These are phyloP conservation scores for Glarea lozoyensis DNA, from an alignment of 495 filamentous ascomycete genomes.

Conservation along the genomic window DNA sequence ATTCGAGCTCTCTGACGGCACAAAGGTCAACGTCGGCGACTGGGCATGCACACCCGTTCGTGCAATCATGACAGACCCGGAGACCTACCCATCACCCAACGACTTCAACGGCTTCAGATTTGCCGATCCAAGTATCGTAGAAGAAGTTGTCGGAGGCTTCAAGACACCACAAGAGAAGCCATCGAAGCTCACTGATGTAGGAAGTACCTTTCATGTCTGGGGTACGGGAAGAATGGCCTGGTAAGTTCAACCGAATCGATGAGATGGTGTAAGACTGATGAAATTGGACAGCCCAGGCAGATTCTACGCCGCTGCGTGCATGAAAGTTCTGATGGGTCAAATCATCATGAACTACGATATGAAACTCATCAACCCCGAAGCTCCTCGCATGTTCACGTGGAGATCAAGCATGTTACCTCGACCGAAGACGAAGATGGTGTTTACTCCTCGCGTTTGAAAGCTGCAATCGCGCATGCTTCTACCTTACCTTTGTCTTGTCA, in stretches of 20 bases:
- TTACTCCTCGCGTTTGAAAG: too few species aligned
- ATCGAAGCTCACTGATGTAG: constrained; percentile 17
- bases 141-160: constrained; percentile 5
- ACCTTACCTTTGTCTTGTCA: too few species aligned
- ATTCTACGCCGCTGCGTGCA: constrained; percentile 19
- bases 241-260: constrained; percentile 7
- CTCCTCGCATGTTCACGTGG: constrained; percentile 16
- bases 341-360: constrained; percentile 20
- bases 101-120: constrained; percentile 19
- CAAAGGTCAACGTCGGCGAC: constrained; percentile 16
- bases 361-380: constrained; percentile 9
- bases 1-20: constrained; percentile 23
- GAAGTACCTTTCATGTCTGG: constrained; percentile 19
- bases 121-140: not conserved
- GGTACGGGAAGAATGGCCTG: constrained; percentile 20
- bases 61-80: constrained; percentile 11
- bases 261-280: not conserved
- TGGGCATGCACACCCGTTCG: constrained; percentile 22
- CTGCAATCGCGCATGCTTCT: too few species aligned
- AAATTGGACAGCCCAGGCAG: constrained; percentile 14
- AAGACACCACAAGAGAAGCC: constrained; percentile 11
- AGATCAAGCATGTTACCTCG: constrained; percentile 11
- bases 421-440: not conserved
- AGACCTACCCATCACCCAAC: constrained; percentile 12
- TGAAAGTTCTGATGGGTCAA: constrained; percentile 22